These are phyloP conservation scores for Tolypocladium guangdongense DNA, from an alignment of 2,329 filamentous ascomycete species.

Conservation along the genomic window DNA sequence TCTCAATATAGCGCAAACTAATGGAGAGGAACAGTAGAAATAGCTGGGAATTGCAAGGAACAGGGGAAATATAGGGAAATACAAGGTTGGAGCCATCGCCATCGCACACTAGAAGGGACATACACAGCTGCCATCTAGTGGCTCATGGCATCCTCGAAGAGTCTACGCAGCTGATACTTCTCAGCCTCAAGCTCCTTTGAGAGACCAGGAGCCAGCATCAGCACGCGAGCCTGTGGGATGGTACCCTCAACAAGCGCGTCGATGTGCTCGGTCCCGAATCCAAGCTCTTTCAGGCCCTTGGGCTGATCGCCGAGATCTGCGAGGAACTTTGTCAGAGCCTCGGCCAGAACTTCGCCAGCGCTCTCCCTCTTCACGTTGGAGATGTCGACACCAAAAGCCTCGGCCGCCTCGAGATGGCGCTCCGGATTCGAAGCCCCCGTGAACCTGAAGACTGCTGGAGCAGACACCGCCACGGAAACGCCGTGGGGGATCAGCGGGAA, in stretches of 20 bases:
- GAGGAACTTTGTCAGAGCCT: conserved; percentile 74
- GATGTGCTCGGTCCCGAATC: conserved; percentile 66
- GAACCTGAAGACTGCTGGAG: conserved; percentile 88
- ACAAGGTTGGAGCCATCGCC: too few relatives aligned
- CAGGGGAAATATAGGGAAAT: too few relatives aligned
- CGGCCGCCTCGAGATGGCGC: conserved; percentile 78
- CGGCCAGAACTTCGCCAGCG: conserved; percentile 77
- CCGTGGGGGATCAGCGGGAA: conserved; percentile 85
- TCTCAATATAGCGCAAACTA: too few relatives aligned
- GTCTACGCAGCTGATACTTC: conserved; percentile 55
- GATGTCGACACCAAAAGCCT: conserved; percentile 83
- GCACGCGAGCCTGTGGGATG: conserved; percentile 78
- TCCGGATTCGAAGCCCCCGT: conserved; percentile 87
- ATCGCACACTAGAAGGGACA: too few relatives aligned
- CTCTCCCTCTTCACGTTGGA: conserved; percentile 79
- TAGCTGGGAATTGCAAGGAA: too few relatives aligned
- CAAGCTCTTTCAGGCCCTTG: conserved; percentile 69
- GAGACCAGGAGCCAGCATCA: conserved; percentile 83
- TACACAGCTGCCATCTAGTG: conserved; percentile 13
- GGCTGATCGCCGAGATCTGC: conserved; percentile 83
- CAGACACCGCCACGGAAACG: conserved; percentile 87
- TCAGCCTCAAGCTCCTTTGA: conserved; percentile 58
- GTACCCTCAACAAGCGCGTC: conserved; percentile 87
- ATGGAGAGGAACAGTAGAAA: too few relatives aligned
- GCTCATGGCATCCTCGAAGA: conserved; percentile 54